Evolutionary conservation across 2,329 filamentous ascomycete genomes (phyloP).

Genomic region (Monilinia polystroma): DNA sequence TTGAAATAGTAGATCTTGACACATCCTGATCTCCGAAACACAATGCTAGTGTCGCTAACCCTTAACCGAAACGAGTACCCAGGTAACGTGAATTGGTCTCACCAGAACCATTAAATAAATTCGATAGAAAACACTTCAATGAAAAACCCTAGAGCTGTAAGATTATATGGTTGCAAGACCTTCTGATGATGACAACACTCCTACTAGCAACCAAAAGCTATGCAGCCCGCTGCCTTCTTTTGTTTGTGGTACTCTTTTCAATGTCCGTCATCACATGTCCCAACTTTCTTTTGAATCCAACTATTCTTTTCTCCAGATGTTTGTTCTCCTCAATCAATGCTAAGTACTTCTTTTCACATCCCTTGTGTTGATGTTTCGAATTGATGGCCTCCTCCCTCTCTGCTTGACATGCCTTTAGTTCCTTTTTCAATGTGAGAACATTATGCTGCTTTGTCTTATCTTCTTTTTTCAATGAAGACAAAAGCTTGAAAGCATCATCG

Average conservation of each 20-base stretch:
- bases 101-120: not conserved
- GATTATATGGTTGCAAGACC: not conserved
- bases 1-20: fast-evolving
- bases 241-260: not conserved
- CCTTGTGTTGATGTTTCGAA: not conserved
- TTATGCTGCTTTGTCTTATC: not conserved
- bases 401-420: not conserved
- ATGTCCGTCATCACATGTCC: not conserved
- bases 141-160: too few relatives aligned
- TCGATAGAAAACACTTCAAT: not conserved
- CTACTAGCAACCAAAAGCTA: not conserved
- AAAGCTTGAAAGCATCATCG: not conserved
- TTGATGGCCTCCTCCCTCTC: not conserved
- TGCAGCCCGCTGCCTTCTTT: not conserved
- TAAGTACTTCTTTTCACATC: not conserved
- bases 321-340: not conserved
- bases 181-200: too few relatives aligned
- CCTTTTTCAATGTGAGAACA: not conserved
- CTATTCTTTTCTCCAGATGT: not conserved
- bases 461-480: not conserved
- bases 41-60: slow-evolving; percentile 9
- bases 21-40: not conserved
- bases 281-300: not conserved
- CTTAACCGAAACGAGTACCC: not conserved
- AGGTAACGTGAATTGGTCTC: not conserved